phyloP scores from a whole-genome alignment of 2,329 filamentous ascomycete species.

The Hymenoscyphus scutula region DNA sequence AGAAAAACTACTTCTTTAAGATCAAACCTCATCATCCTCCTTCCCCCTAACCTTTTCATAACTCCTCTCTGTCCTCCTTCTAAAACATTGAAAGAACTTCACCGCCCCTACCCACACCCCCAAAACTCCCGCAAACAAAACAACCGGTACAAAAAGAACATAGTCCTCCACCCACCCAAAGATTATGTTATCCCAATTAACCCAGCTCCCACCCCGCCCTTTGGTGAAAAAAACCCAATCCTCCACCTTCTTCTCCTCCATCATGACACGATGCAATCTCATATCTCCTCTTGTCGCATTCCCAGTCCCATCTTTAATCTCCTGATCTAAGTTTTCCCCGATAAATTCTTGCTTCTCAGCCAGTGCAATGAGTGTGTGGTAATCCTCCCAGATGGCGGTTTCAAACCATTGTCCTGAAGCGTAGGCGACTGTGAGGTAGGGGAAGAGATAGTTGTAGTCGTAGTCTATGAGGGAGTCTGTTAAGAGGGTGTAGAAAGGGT shows the following conservation, averaged over 20 bases:
- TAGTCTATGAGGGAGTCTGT: slow-evolving; percentile 63
- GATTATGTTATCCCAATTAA: slow-evolving; percentile 35
- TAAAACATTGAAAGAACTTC: background rate
- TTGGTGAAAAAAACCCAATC: slow-evolving; percentile 36
- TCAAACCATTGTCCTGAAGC: slow-evolving; percentile 68
- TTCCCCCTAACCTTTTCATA: background rate
- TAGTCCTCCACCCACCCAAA: slow-evolving; percentile 35
- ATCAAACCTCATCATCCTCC: slow-evolving; percentile 2
- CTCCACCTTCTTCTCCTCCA: slow-evolving; percentile 32
- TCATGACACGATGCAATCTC: slow-evolving; percentile 29
- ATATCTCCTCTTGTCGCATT: background rate
- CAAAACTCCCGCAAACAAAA: background rate
- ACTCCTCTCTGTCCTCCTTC: background rate
- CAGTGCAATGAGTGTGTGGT: slow-evolving; percentile 37
- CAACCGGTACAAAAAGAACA: background rate
- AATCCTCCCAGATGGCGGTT: slow-evolving; percentile 69
- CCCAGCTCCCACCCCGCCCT: slow-evolving; percentile 32
- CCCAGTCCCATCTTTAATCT: background rate
- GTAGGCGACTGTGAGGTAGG: slow-evolving; percentile 75
- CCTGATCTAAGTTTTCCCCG: background rate
- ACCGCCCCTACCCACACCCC: background rate
- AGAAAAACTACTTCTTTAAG: too few species aligned
- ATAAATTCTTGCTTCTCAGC: background rate
- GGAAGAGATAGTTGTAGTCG: slow-evolving; percentile 65
- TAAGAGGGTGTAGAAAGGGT: slow-evolving; percentile 67